Percentiles rank a stretch among this genome's conserved stretches.
phyloP scores from a whole-genome alignment of 805 yeast species.

The Sugiyamaella qingdaonensis region DNA sequence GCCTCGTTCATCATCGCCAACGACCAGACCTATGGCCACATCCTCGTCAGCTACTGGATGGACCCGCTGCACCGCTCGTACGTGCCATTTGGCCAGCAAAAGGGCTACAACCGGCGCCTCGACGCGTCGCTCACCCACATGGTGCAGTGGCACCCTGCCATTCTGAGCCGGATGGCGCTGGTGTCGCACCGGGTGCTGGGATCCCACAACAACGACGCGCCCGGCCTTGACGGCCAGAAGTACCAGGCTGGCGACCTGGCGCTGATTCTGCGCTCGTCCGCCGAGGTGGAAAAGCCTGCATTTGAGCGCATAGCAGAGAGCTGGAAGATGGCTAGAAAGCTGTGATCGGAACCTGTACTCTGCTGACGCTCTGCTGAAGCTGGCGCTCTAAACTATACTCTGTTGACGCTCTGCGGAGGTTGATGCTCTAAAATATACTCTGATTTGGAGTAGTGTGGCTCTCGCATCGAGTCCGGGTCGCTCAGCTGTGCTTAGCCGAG shows the following conservation, averaged over 20 bases:
- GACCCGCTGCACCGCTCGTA: slow-evolving; percentile 71
- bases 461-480: too few species aligned
- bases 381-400: background rate
- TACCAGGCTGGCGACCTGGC: slow-evolving; percentile 30
- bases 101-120: slow-evolving; percentile 41
- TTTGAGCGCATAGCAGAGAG: slow-evolving; percentile 8
- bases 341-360: too few species aligned
- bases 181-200: slow-evolving; percentile 59
- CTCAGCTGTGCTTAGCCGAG: too few species aligned
- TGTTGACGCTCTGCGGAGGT: too few species aligned
- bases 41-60: slow-evolving; percentile 71
- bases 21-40: slow-evolving; percentile 57
- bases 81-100: slow-evolving; percentile 50
- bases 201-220: slow-evolving; percentile 30
- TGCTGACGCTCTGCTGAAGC: too few species aligned
- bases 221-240: slow-evolving; percentile 20
- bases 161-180: slow-evolving; percentile 67
- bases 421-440: too few species aligned
- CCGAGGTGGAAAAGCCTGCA: slow-evolving; percentile 13
- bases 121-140: slow-evolving; percentile 67
- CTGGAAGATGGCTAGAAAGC: slow-evolving; percentile 1
- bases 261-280: slow-evolving; percentile 16
- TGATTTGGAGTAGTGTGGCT: too few species aligned
- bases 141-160: slow-evolving; percentile 90
- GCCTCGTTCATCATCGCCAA: slow-evolving; percentile 68